phyloP scores from a whole-genome alignment of 2,329 filamentous ascomycete genomes.

The Aspergillus sp. region DNA sequence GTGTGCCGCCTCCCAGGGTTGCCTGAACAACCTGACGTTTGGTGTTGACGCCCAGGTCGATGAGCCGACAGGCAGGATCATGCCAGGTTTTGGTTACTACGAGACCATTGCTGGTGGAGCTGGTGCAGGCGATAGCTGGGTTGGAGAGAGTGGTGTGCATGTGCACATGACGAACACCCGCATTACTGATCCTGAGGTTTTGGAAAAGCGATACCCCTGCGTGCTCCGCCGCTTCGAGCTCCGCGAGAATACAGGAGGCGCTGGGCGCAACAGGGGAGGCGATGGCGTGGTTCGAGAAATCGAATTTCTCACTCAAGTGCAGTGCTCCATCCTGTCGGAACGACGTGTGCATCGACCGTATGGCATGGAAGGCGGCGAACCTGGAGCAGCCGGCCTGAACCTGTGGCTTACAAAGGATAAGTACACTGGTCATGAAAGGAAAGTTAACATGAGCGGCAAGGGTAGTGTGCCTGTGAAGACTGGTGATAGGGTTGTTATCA shows the following conservation, averaged over 20 bases:
- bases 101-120: constrained; percentile 79
- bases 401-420: constrained; percentile 74
- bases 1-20: constrained; percentile 71
- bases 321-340: constrained; percentile 74
- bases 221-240: constrained; percentile 66
- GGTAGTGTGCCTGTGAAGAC: constrained; percentile 55
- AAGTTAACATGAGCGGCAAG: constrained; percentile 56
- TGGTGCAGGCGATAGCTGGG: constrained; percentile 69
- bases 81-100: constrained; percentile 79
- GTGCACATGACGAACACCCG: constrained; percentile 85
- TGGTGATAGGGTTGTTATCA: constrained; percentile 56
- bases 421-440: constrained; percentile 46
- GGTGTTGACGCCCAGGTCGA: constrained; percentile 64
- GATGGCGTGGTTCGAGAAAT: constrained; percentile 76
- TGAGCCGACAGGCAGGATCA: constrained; percentile 46
- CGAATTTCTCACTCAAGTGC: constrained; percentile 73
- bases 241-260: constrained; percentile 57
- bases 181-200: constrained; percentile 76
- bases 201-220: constrained; percentile 73
- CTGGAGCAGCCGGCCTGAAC: constrained; percentile 73
- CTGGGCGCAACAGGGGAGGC: constrained; percentile 62
- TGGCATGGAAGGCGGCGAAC: constrained; percentile 74
- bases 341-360: constrained; percentile 70
- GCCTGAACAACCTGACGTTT: constrained; percentile 80
- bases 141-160: constrained; percentile 69